Percentiles rank a stretch among this genome's conserved stretches.
Conservation (phyloP, 352 stramenopile genomes). For the Phytophthora citricola region DNA sequence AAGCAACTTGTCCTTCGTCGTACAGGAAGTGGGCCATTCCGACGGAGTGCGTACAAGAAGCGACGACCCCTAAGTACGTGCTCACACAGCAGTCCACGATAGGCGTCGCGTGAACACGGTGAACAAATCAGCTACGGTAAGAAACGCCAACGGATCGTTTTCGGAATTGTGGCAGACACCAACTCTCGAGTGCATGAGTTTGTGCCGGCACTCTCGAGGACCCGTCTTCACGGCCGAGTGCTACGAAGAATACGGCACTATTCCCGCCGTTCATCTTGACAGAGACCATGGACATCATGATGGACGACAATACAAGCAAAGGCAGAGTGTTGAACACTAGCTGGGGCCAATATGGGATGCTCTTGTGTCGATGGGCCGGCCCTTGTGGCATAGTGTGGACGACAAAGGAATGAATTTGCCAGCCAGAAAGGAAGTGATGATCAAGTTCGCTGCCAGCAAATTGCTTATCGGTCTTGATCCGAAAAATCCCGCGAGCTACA, state of each 20-base stretch:
- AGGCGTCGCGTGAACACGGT: neutral
- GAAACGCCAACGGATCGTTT: neutral
- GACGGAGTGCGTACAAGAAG: conserved; percentile 60
- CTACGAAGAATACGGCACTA: neutral
- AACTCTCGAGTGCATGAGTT: conserved; percentile 2
- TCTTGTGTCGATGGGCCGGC: conserved; percentile 10
- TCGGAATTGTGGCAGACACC: conserved; percentile 1
- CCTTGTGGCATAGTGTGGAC: neutral
- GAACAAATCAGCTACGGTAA: neutral
- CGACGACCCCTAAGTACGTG: conserved; percentile 68
- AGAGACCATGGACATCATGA: conserved; percentile 1
- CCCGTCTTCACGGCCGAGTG: neutral
- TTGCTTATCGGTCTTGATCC: conserved; percentile 4
- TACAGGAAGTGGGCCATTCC: conserved; percentile 79
- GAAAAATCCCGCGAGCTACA: neutral
- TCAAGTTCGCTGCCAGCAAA: conserved; percentile 8
- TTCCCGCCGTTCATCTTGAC: conserved; percentile 7
- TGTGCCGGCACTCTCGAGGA: neutral
- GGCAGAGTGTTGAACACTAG: neutral
- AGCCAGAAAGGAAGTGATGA: neutral
- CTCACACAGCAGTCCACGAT: conserved; percentile 74
- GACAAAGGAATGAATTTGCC: too few relatives aligned
- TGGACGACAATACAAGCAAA: conserved; percentile 1
- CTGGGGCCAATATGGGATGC: neutral
- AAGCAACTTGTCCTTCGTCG: conserved; percentile 75